A percentile compares a stretch with the other conserved stretches of the same genome.
Conservation (phyloP, 192 early-diverging fungal genomes). For the Entomortierella parvispora region DNA sequence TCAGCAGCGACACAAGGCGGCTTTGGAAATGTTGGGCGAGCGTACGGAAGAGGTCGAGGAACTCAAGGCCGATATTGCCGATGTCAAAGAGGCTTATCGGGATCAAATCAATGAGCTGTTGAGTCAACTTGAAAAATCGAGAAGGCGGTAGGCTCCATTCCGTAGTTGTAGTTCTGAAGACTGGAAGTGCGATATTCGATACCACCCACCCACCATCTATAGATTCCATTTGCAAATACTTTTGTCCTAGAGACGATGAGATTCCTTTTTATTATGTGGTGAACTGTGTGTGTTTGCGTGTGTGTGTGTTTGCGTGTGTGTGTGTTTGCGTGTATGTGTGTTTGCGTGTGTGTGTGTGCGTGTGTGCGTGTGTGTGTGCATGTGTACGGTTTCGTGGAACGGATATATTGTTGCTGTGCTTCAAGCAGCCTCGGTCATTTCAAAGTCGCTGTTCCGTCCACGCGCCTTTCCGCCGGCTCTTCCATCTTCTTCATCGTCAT, state of each 20-base stretch:
- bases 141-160: not conserved
- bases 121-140: constrained; percentile 51
- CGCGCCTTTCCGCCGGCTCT: too few species aligned
- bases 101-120: constrained; percentile 72
- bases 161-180: not conserved
- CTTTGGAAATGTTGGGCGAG: constrained; percentile 91
- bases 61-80: constrained; percentile 76
- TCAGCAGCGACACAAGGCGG: constrained; percentile 71
- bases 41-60: constrained; percentile 89
- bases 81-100: constrained; percentile 83
- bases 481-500: not conserved
- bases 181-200: not conserved
- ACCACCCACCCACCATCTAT: too few species aligned
- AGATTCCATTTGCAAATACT: too few species aligned
- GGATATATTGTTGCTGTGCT: too few species aligned
- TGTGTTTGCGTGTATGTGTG: too few species aligned
- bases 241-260: too few species aligned
- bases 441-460: not conserved
- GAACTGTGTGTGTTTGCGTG: too few species aligned
- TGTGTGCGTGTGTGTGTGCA: too few species aligned
- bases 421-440: constrained; percentile 6
- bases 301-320: too few species aligned
- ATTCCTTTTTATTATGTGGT: too few species aligned
- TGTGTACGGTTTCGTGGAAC: too few species aligned
- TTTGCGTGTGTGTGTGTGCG: too few species aligned